Conservation (phyloP, 2,329 filamentous ascomycete species). For the Orbilia oligospora region DNA sequence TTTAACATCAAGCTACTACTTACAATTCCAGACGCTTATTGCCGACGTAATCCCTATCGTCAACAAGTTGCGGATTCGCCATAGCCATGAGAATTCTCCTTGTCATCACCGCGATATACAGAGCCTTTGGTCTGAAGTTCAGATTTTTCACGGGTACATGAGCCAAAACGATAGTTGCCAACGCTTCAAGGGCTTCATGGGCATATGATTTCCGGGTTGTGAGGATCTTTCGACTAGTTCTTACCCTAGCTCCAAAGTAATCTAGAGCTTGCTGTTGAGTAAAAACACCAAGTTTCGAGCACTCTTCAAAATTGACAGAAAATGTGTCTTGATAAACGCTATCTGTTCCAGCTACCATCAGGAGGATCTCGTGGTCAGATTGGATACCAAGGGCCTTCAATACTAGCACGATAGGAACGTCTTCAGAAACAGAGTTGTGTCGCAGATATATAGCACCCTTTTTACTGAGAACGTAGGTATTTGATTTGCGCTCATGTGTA, state of each 20-base stretch:
- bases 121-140: conserved; percentile 95
- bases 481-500: conserved; percentile 96
- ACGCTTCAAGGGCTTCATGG: conserved; percentile 91
- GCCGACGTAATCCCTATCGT: conserved; percentile 97
- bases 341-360: conserved; percentile 89
- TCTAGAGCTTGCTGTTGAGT: conserved; percentile 97
- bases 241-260: conserved; percentile 87
- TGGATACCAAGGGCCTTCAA: conserved; percentile 94
- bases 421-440: conserved; percentile 93
- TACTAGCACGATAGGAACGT: conserved; percentile 93
- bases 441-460: conserved; percentile 90
- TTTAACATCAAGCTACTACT: conserved; percentile 6
- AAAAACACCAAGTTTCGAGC: conserved; percentile 83
- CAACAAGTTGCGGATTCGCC: conserved; percentile 88
- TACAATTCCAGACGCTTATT: conserved; percentile 92
- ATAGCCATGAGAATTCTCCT: conserved; percentile 95
- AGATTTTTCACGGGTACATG: conserved; percentile 92
- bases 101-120: conserved; percentile 97
- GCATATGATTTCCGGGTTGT: conserved; percentile 71
- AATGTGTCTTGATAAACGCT: conserved; percentile 94
- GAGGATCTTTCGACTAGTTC: conserved; percentile 81
- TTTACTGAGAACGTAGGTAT: conserved; percentile 94
- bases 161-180: conserved; percentile 92
- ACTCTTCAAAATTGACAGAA: conserved; percentile 93
- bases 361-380: conserved; percentile 93